Percentiles rank a stretch among this genome's conserved stretches.
These are phyloP conservation scores for Gaultheria prostrata DNA, from an alignment of 148 eudicot genomes.

Conservation along the genomic window DNA sequence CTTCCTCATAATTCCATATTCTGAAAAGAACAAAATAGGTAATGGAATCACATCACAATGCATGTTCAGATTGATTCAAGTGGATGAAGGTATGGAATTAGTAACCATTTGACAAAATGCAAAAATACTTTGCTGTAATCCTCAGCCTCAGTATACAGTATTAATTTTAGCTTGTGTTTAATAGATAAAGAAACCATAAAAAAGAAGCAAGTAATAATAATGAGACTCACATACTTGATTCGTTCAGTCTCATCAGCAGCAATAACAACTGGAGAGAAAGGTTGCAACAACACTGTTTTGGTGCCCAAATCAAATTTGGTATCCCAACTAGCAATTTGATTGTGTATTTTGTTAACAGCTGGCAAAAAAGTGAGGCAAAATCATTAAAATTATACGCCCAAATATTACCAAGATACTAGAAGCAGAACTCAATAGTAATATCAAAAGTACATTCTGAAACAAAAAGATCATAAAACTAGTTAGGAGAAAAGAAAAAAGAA, in stretches of 20 bases:
- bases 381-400: neutral
- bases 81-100: neutral
- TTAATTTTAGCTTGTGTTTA: neutral
- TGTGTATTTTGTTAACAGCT: slow-evolving; percentile 75
- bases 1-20: slow-evolving; percentile 96
- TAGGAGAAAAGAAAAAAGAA: neutral
- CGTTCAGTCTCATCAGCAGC: slow-evolving; percentile 88
- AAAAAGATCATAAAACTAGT: neutral
- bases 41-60: neutral
- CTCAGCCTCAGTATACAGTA: neutral
- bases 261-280: slow-evolving; percentile 75
- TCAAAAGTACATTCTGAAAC: neutral
- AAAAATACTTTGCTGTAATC: neutral
- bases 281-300: slow-evolving; percentile 70
- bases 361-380: slow-evolving; percentile 17
- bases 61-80: neutral
- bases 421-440: neutral
- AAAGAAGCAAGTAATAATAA: neutral
- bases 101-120: slow-evolving; percentile 5
- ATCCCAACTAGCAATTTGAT: slow-evolving; percentile 98
- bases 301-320: slow-evolving; percentile 83
- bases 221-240: slow-evolving; percentile 55
- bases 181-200: neutral
- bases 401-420: neutral
- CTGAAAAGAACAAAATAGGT: slow-evolving; percentile 28